These are phyloP conservation scores for Cairneyella variabilis DNA, from an alignment of 495 filamentous ascomycete genomes.

Conservation along the genomic window DNA sequence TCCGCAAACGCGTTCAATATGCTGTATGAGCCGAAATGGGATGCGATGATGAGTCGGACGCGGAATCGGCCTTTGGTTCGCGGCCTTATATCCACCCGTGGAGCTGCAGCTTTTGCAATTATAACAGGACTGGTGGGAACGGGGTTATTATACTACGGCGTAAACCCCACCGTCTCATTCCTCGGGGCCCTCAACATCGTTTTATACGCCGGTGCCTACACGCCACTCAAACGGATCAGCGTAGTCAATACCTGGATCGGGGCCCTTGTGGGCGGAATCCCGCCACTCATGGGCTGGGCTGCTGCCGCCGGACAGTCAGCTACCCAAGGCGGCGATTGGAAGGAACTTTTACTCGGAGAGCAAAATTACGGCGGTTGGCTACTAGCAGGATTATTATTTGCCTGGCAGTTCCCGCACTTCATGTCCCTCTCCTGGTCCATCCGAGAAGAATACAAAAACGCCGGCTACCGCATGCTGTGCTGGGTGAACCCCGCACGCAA, in stretches of 20 bases:
- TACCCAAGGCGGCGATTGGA: constrained; percentile 68
- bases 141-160: constrained; percentile 72
- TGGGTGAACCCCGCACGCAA: constrained; percentile 87
- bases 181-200: constrained; percentile 81
- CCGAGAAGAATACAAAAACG: constrained; percentile 80
- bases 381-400: constrained; percentile 76
- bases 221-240: constrained; percentile 82
- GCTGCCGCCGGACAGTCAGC: constrained; percentile 86
- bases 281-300: constrained; percentile 96
- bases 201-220: constrained; percentile 89
- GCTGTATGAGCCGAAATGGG: constrained; percentile 87
- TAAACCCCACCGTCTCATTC: constrained; percentile 88
- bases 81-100: constrained; percentile 67
- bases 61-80: constrained; percentile 86
- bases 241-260: constrained; percentile 95
- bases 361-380: constrained; percentile 83
- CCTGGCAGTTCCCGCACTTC: constrained; percentile 99
- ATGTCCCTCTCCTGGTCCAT: constrained; percentile 87
- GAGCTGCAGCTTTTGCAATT: constrained; percentile 77
- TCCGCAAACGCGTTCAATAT: constrained; percentile 95
- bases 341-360: constrained; percentile 71
- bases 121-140: constrained; percentile 63
- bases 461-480: constrained; percentile 85
- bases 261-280: constrained; percentile 87
- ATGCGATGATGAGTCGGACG: constrained; percentile 89